Percentiles rank a stretch among this genome's conserved stretches.
Evolutionary conservation across 2,329 filamentous ascomycete genomes (phyloP).

Genomic region (Claviceps maximensis): DNA sequence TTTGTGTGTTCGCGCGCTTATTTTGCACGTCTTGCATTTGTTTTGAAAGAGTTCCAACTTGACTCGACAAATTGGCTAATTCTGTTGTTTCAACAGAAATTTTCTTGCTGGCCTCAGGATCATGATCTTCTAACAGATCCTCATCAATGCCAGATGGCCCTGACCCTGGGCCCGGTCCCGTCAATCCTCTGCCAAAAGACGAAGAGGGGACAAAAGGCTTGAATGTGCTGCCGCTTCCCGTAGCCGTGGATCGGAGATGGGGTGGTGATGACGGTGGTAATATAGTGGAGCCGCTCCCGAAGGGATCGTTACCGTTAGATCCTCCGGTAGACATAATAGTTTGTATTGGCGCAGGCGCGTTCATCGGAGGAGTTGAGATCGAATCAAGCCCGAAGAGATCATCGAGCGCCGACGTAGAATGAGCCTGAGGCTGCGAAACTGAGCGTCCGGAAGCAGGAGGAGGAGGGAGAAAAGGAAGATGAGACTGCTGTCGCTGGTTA

Average conservation of each 20-base stretch:
- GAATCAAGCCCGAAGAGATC: conserved; percentile 86
- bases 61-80: conserved; percentile 89
- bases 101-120: conserved; percentile 78
- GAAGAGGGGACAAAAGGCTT: conserved; percentile 90
- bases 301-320: conserved; percentile 52
- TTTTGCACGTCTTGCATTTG: conserved; percentile 89
- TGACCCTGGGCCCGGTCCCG: conserved; percentile 36
- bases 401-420: conserved; percentile 71
- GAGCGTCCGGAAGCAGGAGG: conserved; percentile 28
- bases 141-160: conserved; percentile 64
- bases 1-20: conserved; percentile 67
- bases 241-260: conserved; percentile 34
- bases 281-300: conserved; percentile 36
- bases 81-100: conserved; percentile 82
- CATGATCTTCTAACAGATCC: conserved; percentile 81
- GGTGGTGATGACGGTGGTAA: conserved; percentile 42
- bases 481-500: conserved; percentile 25
- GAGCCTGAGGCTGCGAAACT: conserved; percentile 27
- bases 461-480: conserved; percentile 26
- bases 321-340: conserved; percentile 59
- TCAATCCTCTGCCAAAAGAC: conserved; percentile 75
- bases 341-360: conserved; percentile 43
- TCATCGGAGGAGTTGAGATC: conserved; percentile 25
- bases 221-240: conserved; percentile 46
- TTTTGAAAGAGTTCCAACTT: conserved; percentile 78